A percentile compares a stretch with the other conserved stretches of the same genome.
These are phyloP conservation scores for Didymella sp. DNA, from an alignment of 2,329 filamentous ascomycete genomes.

Conservation along the genomic window DNA sequence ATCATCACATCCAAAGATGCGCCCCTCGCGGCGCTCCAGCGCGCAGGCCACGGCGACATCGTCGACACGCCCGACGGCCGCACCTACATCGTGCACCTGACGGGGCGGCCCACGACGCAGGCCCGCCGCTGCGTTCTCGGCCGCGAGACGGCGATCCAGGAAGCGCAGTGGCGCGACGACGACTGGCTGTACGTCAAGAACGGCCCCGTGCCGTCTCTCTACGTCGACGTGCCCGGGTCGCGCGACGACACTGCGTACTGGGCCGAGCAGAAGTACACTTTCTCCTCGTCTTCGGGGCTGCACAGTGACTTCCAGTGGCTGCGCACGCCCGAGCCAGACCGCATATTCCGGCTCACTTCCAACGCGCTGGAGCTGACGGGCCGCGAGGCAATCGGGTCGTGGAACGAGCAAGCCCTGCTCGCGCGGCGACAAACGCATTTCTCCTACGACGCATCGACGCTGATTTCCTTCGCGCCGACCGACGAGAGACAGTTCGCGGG, in stretches of 20 bases:
- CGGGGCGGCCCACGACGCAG: conserved; percentile 45
- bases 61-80: conserved; percentile 46
- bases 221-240: conserved; percentile 39
- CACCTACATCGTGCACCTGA: conserved; percentile 46
- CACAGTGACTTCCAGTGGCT: conserved; percentile 65
- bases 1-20: conserved; percentile 53
- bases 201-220: conserved; percentile 57
- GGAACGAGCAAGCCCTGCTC: conserved; percentile 61
- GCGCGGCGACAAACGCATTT: conserved; percentile 65
- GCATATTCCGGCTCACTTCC: conserved; percentile 57
- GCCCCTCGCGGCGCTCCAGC: conserved; percentile 40
- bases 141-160: conserved; percentile 58
- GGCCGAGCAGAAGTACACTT: conserved; percentile 57
- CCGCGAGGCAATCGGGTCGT: conserved; percentile 58
- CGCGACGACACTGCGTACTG: conserved; percentile 43
- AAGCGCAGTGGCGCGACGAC: conserved; percentile 65
- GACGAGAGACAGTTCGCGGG: conserved; percentile 69
- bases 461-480: conserved; percentile 60
- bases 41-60: conserved; percentile 49
- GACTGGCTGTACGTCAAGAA: conserved; percentile 69
- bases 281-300: conserved; percentile 53
- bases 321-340: conserved; percentile 58
- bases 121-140: conserved; percentile 46
- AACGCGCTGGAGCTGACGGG: conserved; percentile 61
- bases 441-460: conserved; percentile 66